phyloP scores from a whole-genome alignment of 108 stramenopile genomes.

The Cyclotella choctawhatcheeana region DNA sequence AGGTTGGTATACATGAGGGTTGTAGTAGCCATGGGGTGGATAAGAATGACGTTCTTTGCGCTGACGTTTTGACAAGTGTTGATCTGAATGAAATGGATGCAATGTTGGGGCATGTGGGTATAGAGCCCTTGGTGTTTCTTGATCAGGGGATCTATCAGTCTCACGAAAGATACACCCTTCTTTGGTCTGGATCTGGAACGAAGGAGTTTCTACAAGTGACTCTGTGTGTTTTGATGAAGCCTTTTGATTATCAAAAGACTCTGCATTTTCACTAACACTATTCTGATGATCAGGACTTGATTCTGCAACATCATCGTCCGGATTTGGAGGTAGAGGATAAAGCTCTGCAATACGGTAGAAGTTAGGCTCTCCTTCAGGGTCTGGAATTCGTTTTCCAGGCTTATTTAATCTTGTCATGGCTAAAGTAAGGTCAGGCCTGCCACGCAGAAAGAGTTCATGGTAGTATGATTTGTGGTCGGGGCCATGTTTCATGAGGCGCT shows the following conservation, averaged over 20 bases:
- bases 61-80: not conserved
- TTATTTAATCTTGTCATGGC: constrained; percentile 28
- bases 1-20: not conserved
- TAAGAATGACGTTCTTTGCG: not conserved
- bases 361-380: constrained; percentile 12
- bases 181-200: too few species aligned
- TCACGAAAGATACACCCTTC: too few species aligned
- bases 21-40: not conserved
- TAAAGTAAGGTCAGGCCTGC: constrained; percentile 40
- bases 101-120: too few species aligned
- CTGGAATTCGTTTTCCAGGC: constrained; percentile 36
- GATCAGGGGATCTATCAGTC: too few species aligned
- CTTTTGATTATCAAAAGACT: not conserved
- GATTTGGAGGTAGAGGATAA: constrained; percentile 11
- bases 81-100: not conserved
- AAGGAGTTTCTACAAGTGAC: not conserved
- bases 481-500: constrained; percentile 13
- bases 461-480: constrained; percentile 50
- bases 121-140: too few species aligned
- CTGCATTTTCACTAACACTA: too few species aligned
- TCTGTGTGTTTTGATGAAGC: not conserved
- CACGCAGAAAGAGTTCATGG: constrained; percentile 51
- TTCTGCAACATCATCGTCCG: not conserved
- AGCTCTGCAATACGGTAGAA: not conserved
- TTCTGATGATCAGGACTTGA: too few species aligned